Conservation (phyloP, 2,329 filamentous ascomycete species). For the Venturia carpophila region DNA sequence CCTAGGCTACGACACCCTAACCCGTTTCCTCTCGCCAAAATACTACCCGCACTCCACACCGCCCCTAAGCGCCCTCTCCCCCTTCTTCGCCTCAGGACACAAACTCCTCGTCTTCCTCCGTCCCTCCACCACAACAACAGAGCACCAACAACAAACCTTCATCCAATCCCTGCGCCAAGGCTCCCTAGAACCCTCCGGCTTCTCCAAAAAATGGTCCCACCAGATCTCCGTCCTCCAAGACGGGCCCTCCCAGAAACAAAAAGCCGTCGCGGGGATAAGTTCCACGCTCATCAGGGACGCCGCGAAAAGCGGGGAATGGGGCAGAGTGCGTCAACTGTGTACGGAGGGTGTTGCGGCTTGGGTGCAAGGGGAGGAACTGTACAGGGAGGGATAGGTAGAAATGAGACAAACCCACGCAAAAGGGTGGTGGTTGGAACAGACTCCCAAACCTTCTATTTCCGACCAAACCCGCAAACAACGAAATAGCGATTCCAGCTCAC, state of each 20-base stretch:
- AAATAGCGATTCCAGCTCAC: no score
- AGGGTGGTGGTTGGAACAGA: no score
- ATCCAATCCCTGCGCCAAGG: constrained; percentile 41
- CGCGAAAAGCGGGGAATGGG: constrained; percentile 42
- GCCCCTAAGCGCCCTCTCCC: constrained; percentile 48
- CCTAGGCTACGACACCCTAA: constrained; percentile 67
- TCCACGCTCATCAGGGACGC: constrained; percentile 57
- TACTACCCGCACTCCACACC: constrained; percentile 51
- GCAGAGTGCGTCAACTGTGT: constrained; percentile 46
- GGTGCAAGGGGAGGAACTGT: constrained; percentile 51
- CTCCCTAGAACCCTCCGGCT: constrained; percentile 47
- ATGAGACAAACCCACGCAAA: no score
- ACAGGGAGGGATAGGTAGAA: constrained; percentile 29
- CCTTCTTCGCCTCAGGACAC: constrained; percentile 54
- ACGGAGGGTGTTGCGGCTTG: constrained; percentile 49
- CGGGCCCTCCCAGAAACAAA: no score
- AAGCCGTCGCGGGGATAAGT: constrained; percentile 44
- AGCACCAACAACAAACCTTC: constrained; percentile 43
- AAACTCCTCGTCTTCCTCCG: constrained; percentile 57
- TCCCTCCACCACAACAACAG: constrained; percentile 25
- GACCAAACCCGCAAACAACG: no score
- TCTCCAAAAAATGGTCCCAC: constrained; percentile 49
- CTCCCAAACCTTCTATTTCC: no score
- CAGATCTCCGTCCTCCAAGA: constrained; percentile 54
- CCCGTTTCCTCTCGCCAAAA: constrained; percentile 62